Base-by-base conservation (phyloP, 345 rosid species). In the Draba incana region DNA sequence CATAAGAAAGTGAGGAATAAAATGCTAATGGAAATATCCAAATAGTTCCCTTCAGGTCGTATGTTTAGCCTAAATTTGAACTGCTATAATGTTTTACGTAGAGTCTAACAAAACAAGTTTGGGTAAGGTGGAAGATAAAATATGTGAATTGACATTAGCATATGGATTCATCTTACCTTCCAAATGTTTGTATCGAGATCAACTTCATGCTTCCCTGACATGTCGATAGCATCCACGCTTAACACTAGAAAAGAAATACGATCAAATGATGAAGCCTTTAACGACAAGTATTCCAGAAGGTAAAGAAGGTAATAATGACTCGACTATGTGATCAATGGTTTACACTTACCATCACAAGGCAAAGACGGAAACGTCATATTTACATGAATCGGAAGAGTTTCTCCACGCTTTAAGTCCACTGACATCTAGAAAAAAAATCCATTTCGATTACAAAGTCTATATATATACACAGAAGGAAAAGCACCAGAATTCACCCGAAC, bases 151-250 rank as follows among this genome's bases (percentile, higher is more conserved):
- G 64, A 31, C 41, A 54, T 10, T 15, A 31, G 41, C 62, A 58
- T 66, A 49, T 59, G 41, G 35, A 59, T 51, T 61, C 39, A 64
- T 53, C 79, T 76, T 82, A 95, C 99, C 79, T 95, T 95, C 99
- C 98, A 95, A 75, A 95, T 86, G 77, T 83, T 92, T 57, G 98
- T 95, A 75, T 92, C 96, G 8, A 95, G 97, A 84, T 95, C 99
- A 58, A 95, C 99, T 89, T 95, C 98, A 78, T 95, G 99, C 82
- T 92, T 95, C 66, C 99, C 99, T 3, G 99, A 95, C 99, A 95
- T 89, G 77, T 95, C 98, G 79, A 92, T 92, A 64, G 99, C 99
- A 79, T 95, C 99, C 59, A 95, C 81, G 61, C 99, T 95, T 79
- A 92, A 64, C 20, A 92, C 99, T 95, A 82, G 68, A 78, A 58